Evolutionary conservation across 1,139 yeast genomes (phyloP), one percentile per base, ranked within the genome.

Genomic region (Yamadazyma membranifaciens): DNA sequence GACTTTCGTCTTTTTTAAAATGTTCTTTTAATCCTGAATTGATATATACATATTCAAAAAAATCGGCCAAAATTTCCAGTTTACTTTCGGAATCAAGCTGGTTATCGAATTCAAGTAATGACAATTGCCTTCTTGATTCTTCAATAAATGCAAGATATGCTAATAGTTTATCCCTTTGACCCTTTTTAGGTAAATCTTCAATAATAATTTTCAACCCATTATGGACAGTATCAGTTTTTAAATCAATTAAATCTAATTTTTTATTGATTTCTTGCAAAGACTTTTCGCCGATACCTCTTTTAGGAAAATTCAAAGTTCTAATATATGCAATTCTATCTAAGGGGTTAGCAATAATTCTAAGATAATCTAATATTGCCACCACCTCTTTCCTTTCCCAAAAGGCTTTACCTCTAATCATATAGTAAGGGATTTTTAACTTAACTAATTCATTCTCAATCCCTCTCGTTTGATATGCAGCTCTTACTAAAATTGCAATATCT

Each of bases 351-450:
- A 86, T 66, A 1, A 81, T 78, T 38, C 87, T 69, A 25, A 92
- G 56, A 48, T 83, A 80, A 54, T 83, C 87, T 37, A 89, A 46
- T 41, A 87, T 68, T 0, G 78, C 65, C 14, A 70, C 65, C 11
- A 87, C 82, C 55, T 87, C 96, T 43, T 75, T 76, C 28, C 86
- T 63, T 32, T 86, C 89, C 91, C 95, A 87, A 52, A 88, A 87
- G 1, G 87, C 83, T 38, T 70, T 69, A 0, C 96, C 96, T 39
- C 83, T 79, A 1, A 83, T 69, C 52, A 89, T 73, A 11, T 62
- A 60, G 52, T 87, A 87, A 0, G 94, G 91, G 9, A 91, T 73
- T 7, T 72, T 61, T 4, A 64, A 63, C 37, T 62, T 66, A 1
- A 78, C 68, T 15, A 91, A 62, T 24, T 78, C 83, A 29, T 73